Evolutionary conservation across 495 filamentous ascomycete species (phyloP).

Genomic region (Trichoderma orchidacearum): DNA sequence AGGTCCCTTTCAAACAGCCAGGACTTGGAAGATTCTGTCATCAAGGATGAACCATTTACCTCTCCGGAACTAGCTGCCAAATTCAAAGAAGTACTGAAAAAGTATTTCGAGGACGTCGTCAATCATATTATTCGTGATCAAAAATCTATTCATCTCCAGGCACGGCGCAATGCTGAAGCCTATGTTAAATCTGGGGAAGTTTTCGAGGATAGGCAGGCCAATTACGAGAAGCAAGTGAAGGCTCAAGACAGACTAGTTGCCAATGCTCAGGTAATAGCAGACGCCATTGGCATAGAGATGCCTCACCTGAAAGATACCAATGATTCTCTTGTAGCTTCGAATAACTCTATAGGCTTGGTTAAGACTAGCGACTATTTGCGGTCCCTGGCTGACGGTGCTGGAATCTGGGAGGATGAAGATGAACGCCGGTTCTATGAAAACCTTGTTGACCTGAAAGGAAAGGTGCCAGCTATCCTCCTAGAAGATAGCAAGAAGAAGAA

Average conservation of each 20-base stretch:
- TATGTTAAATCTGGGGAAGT: conserved; percentile 98
- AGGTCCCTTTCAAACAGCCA: conserved; percentile 36
- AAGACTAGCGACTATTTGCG: conserved; percentile 89
- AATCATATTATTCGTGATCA: conserved; percentile 79
- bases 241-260: conserved; percentile 78
- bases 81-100: conserved; percentile 75
- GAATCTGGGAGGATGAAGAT: conserved; percentile 98
- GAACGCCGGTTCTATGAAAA: conserved; percentile 97
- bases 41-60: conserved; percentile 59
- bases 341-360: conserved; percentile 79
- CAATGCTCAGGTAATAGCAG: conserved; percentile 84
- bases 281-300: conserved; percentile 86
- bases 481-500: conserved; percentile 97
- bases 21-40: conserved; percentile 23
- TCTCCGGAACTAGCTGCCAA: conserved; percentile 66
- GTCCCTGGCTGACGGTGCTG: conserved; percentile 80
- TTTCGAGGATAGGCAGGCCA: conserved; percentile 93
- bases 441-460: conserved; percentile 84
- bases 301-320: conserved; percentile 80
- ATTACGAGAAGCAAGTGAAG: conserved; percentile 86
- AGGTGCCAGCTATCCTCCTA: conserved; percentile 82
- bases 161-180: conserved; percentile 88
- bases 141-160: conserved; percentile 67
- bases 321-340: conserved; percentile 42
- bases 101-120: conserved; percentile 92